phyloP scores from a whole-genome alignment of 805 yeast species.

The Aciculoconidium aculeatum region DNA sequence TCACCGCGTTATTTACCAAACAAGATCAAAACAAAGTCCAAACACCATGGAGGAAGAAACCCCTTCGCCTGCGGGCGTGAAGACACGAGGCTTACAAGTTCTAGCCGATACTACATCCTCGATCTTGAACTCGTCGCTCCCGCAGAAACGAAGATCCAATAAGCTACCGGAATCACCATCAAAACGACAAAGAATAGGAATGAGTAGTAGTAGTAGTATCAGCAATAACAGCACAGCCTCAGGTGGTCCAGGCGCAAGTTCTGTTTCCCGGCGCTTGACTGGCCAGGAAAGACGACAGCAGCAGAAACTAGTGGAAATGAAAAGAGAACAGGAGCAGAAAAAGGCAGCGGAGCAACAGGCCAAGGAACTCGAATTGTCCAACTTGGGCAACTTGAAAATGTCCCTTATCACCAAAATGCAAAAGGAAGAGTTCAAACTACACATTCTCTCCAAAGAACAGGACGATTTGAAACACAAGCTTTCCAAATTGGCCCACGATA shows the following conservation, averaged over 20 bases:
- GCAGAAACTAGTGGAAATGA: background rate
- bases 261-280: too few relatives aligned
- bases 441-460: conserved; percentile 7
- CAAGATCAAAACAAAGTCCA: conserved; percentile 3
- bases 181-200: conserved; percentile 4
- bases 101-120: too few relatives aligned
- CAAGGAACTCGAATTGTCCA: conserved; percentile 7
- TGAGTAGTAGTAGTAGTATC: too few relatives aligned
- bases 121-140: too few relatives aligned
- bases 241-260: too few relatives aligned
- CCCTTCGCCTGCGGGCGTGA: too few relatives aligned
- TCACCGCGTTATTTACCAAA: conserved; percentile 1
- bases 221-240: too few relatives aligned
- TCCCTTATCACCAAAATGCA: conserved; percentile 11
- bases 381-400: conserved; percentile 7
- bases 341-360: background rate
- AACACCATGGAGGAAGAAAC: background rate
- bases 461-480: conserved; percentile 5
- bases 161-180: conserved; percentile 5
- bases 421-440: conserved; percentile 12
- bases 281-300: conserved; percentile 1
- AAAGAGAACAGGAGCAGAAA: conserved; percentile 1
- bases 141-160: conserved; percentile 4
- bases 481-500: conserved; percentile 4
- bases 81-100: too few relatives aligned